Conservation (phyloP, 2,329 filamentous ascomycete genomes). For the Metarhizium sp. region DNA sequence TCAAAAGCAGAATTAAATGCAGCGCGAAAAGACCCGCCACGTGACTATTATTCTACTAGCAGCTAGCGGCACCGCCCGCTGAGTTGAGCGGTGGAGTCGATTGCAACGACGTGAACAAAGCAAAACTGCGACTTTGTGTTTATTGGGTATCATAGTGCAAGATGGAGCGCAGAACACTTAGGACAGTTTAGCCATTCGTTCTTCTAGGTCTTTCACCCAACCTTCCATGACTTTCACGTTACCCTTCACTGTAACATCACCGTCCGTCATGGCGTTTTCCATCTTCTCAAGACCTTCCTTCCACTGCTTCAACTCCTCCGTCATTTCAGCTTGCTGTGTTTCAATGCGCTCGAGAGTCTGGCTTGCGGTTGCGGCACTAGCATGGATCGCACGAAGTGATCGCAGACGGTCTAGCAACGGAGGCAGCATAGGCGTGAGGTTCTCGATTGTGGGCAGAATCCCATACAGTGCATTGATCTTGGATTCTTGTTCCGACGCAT, state of each 20-base stretch:
- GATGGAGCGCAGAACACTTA: conserved; percentile 10
- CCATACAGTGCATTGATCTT: conserved; percentile 92
- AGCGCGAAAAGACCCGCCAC: conserved; percentile 1
- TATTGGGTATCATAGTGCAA: conserved; percentile 9
- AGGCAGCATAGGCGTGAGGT: conserved; percentile 73
- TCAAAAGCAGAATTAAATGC: background rate
- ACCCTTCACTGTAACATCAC: conserved; percentile 58
- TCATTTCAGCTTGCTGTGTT: conserved; percentile 71
- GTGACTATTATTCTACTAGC: background rate
- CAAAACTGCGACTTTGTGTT: background rate
- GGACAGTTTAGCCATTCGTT: conserved; percentile 55
- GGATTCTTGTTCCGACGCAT: conserved; percentile 61
- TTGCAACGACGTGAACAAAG: background rate
- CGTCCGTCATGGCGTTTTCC: conserved; percentile 62
- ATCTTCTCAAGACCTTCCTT: conserved; percentile 69
- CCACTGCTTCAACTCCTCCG: conserved; percentile 78
- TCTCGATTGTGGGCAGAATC: conserved; percentile 80
- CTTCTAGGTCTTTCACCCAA: conserved; percentile 84
- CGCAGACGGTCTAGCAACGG: conserved; percentile 76
- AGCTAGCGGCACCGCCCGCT: background rate
- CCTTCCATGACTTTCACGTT: conserved; percentile 81
- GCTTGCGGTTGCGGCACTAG: conserved; percentile 73
- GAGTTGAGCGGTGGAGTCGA: background rate
- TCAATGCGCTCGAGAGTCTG: conserved; percentile 72
- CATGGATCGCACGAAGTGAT: conserved; percentile 75